These are phyloP conservation scores for Mangifera indica DNA, from an alignment of 345 rosid genomes.

Conservation along the genomic window DNA sequence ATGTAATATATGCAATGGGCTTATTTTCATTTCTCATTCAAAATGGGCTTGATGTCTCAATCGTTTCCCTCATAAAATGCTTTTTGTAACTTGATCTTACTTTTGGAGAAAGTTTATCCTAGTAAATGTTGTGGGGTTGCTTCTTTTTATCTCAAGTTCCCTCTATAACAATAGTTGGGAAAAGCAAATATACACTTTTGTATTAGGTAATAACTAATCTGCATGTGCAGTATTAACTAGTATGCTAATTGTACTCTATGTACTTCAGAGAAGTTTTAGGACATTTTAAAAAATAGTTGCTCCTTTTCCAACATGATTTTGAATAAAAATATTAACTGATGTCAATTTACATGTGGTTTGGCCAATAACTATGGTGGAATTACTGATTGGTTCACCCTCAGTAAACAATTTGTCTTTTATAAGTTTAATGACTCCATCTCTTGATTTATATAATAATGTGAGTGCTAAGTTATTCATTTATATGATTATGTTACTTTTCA, in stretches of 20 bases:
- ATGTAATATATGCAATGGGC: no score
- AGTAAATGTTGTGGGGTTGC: neutral
- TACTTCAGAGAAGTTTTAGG: neutral
- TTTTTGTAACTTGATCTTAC: neutral
- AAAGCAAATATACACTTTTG: no score
- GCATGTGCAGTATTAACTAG: neutral
- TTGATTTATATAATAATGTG: neutral
- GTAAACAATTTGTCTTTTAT: no score
- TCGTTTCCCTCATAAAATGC: neutral
- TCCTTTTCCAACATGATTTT: neutral
- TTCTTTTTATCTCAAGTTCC: no score
- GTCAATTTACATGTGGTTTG: neutral
- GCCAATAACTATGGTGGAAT: neutral
- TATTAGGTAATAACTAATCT: neutral
- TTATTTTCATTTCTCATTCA: neutral
- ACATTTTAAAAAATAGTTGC: neutral
- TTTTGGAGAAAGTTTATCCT: neutral
- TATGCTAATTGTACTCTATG: neutral
- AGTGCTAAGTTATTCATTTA: neutral
- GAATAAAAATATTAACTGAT: neutral
- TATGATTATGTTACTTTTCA: constrained; percentile 23
- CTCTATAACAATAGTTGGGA: neutral
- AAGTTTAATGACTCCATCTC: neutral
- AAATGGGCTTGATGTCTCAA: neutral
- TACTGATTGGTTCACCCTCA: neutral